These are phyloP conservation scores for Nothomitra cinnamomea DNA, from an alignment of 2,329 filamentous ascomycete genomes.

Conservation along the genomic window DNA sequence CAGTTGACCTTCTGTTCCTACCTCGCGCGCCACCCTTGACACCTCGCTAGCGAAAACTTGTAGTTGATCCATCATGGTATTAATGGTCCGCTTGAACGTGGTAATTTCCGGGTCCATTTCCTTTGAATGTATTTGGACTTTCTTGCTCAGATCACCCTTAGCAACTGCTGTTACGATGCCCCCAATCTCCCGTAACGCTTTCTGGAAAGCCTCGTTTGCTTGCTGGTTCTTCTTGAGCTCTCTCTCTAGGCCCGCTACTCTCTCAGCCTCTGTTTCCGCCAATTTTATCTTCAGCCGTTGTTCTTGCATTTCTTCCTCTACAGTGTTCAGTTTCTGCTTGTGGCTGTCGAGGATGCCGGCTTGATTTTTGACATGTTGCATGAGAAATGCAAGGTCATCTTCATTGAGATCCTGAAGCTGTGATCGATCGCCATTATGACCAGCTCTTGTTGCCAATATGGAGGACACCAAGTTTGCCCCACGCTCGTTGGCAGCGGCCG, in stretches of 20 bases:
- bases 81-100: slow-evolving; percentile 9
- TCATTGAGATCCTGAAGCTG: slow-evolving; percentile 43
- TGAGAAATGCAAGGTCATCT: slow-evolving; percentile 69
- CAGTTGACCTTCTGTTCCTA: slow-evolving; percentile 8
- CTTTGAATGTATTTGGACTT: slow-evolving; percentile 8
- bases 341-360: slow-evolving; percentile 82
- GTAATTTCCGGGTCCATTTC: slow-evolving; percentile 10
- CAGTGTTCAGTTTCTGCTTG: slow-evolving; percentile 67
- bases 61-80: slow-evolving; percentile 10
- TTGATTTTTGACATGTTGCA: slow-evolving; percentile 84
- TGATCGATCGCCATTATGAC: slow-evolving; percentile 22
- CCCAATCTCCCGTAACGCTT: slow-evolving; percentile 81
- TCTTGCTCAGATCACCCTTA: slow-evolving; percentile 10
- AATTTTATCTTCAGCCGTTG: slow-evolving; percentile 78
- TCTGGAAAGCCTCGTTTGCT: slow-evolving; percentile 96
- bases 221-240: slow-evolving; percentile 96
- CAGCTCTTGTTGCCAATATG: slow-evolving; percentile 31
- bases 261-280: slow-evolving; percentile 66
- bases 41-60: slow-evolving; percentile 9
- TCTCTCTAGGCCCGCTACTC: slow-evolving; percentile 75
- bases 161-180: slow-evolving; percentile 9
- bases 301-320: slow-evolving; percentile 70
- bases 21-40: slow-evolving; percentile 9
- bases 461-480: slow-evolving; percentile 26
- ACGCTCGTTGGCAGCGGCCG: slow-evolving; percentile 19